These are phyloP conservation scores for Coccomyxa subellipsoidea DNA, from an alignment of 163 green algal species.

Conservation along the genomic window DNA sequence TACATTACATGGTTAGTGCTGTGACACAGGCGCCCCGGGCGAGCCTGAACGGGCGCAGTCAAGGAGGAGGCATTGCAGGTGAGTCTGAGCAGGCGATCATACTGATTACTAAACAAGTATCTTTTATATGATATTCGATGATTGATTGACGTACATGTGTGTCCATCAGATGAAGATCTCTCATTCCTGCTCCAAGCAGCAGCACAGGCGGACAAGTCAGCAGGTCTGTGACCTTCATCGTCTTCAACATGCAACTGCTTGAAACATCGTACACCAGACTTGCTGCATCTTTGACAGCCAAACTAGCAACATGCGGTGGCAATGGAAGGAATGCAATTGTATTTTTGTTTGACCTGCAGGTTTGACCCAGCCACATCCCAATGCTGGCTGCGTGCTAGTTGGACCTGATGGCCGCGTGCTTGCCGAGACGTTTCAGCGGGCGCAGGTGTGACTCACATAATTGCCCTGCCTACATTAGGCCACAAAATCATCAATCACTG, in stretches of 20 bases:
- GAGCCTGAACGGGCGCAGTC: background rate
- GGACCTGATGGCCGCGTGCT: conserved; percentile 37
- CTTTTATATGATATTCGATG: too few species aligned
- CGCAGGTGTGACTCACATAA: conserved; percentile 46
- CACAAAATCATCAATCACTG: background rate
- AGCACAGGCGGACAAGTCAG: background rate
- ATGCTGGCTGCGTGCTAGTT: conserved; percentile 72
- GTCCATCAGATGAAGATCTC: background rate
- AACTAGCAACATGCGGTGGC: too few species aligned
- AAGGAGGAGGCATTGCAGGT: background rate
- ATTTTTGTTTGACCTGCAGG: conserved; percentile 31
- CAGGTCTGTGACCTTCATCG: background rate
- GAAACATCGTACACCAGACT: too few species aligned
- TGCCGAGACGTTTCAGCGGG: conserved; percentile 46
- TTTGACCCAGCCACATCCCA: conserved; percentile 75
- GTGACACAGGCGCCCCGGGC: background rate
- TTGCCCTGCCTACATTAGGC: background rate
- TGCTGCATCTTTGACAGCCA: too few species aligned
- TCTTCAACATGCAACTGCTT: too few species aligned
- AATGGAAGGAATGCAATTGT: too few species aligned
- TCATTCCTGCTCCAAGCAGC: background rate
- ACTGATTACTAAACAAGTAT: too few species aligned
- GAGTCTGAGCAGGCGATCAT: too few species aligned
- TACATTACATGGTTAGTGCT: too few species aligned
- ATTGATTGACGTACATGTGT: too few species aligned